Conservation (phyloP, 2,329 filamentous ascomycete species). For the Aspergillus felis region DNA sequence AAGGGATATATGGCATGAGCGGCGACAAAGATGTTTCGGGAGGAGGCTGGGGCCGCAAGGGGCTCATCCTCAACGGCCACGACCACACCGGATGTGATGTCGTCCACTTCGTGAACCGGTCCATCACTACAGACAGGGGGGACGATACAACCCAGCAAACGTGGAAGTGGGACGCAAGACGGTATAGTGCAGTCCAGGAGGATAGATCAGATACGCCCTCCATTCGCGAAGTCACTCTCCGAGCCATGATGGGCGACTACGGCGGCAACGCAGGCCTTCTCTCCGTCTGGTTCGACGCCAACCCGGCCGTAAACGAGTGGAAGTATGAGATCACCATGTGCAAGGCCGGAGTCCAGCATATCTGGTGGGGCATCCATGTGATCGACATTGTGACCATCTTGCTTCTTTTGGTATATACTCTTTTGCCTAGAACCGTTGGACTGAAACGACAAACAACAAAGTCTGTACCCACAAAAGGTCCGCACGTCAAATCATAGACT, state of each 20-base stretch:
- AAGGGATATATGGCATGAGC: conserved; percentile 78
- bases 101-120: conserved; percentile 73
- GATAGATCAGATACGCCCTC: conserved; percentile 25
- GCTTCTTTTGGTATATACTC: conserved; percentile 21
- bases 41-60: conserved; percentile 63
- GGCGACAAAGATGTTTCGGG: conserved; percentile 57
- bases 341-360: conserved; percentile 75
- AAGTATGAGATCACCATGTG: conserved; percentile 76
- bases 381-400: conserved; percentile 55
- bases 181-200: conserved; percentile 17
- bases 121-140: conserved; percentile 1
- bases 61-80: conserved; percentile 85
- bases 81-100: conserved; percentile 94
- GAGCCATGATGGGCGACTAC: conserved; percentile 98
- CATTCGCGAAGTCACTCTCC: conserved; percentile 84
- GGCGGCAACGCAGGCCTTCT: conserved; percentile 87
- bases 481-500: neutral
- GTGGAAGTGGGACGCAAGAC: conserved; percentile 36
- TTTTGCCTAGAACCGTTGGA: neutral
- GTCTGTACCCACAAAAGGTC: neutral
- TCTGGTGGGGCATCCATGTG: conserved; percentile 90
- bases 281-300: conserved; percentile 81
- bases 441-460: neutral
- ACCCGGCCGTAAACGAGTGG: conserved; percentile 63
- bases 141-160: conserved; percentile 1